These are phyloP conservation scores for Pleurostoma richardsiae DNA, from an alignment of 2,329 filamentous ascomycete species.

Conservation along the genomic window DNA sequence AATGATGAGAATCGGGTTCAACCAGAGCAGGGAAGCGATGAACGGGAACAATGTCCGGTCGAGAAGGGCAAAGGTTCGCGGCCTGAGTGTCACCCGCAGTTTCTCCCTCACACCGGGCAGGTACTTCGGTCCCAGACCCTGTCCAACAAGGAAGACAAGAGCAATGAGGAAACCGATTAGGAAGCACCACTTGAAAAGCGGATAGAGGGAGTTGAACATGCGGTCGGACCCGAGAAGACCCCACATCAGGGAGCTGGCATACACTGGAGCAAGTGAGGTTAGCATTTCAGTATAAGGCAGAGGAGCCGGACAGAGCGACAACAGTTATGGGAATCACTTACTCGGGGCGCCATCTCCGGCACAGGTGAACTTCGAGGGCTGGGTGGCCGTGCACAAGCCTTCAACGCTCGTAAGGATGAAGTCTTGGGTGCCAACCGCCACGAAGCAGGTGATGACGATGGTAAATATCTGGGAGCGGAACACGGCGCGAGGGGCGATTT, in stretches of 20 bases:
- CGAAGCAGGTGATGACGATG: slow-evolving; percentile 34
- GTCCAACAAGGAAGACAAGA: slow-evolving; percentile 26
- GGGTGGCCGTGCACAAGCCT: slow-evolving; percentile 20
- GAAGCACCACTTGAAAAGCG: slow-evolving; percentile 38
- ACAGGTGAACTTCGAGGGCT: slow-evolving; percentile 16
- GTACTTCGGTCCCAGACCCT: slow-evolving; percentile 26
- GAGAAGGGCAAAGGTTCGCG: slow-evolving; percentile 23
- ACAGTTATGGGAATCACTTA: no score
- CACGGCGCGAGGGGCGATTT: slow-evolving; percentile 32
- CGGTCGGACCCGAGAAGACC: slow-evolving; percentile 25
- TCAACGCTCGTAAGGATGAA: slow-evolving; percentile 33
- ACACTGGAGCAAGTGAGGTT: slow-evolving; percentile 15
- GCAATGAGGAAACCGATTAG: slow-evolving; percentile 30
- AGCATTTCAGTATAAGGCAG: no score
- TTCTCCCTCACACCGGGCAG: slow-evolving; percentile 25
- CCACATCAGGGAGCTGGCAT: slow-evolving; percentile 27
- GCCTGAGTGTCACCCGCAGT: slow-evolving; percentile 21
- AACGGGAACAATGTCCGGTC: slow-evolving; percentile 31
- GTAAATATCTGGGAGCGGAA: slow-evolving; percentile 37
- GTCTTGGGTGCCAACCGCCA: slow-evolving; percentile 33
- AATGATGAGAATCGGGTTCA: slow-evolving; percentile 34
- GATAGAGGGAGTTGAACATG: slow-evolving; percentile 36
- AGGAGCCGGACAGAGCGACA: no score
- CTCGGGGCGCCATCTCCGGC: slow-evolving; percentile 9
- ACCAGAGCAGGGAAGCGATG: slow-evolving; percentile 31